These are phyloP conservation scores for Herpotrichia juniperi DNA, from an alignment of 2,329 filamentous ascomycete genomes.

Conservation along the genomic window DNA sequence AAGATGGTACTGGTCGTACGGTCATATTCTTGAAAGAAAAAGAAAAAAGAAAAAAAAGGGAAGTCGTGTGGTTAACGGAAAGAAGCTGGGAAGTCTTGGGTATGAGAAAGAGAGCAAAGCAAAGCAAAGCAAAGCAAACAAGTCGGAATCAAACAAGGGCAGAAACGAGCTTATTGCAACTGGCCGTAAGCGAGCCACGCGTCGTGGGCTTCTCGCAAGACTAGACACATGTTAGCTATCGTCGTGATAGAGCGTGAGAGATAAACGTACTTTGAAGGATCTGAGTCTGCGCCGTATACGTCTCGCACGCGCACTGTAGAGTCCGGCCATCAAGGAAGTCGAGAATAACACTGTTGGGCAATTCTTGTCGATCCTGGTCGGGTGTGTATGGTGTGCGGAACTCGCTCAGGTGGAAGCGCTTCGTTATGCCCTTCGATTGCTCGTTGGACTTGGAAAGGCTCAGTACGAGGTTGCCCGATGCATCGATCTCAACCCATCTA, in stretches of 20 bases:
- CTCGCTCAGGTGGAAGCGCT: constrained; percentile 85
- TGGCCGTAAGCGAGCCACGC: constrained; percentile 44
- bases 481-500: constrained; percentile 84
- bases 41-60: constrained; percentile 6
- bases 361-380: constrained; percentile 89
- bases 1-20: constrained; percentile 19
- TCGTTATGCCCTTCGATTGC: constrained; percentile 64
- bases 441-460: constrained; percentile 70
- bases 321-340: constrained; percentile 67
- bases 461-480: constrained; percentile 81
- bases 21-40: constrained; percentile 15
- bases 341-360: constrained; percentile 80
- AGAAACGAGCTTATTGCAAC: constrained; percentile 14
- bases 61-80: constrained; percentile 8
- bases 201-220: constrained; percentile 44
- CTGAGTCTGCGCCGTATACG: constrained; percentile 37
- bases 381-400: constrained; percentile 81
- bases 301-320: constrained; percentile 63
- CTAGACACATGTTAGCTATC: constrained; percentile 27
- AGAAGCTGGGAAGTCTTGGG: constrained; percentile 16
- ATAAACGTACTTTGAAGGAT: constrained; percentile 41
- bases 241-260: not conserved
- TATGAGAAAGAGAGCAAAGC: constrained; percentile 14
- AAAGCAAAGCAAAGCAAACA: constrained; percentile 7
- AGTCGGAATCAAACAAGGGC: constrained; percentile 7